phyloP scores from a whole-genome alignment of 352 stramenopile species.

The Aphanomyces astaci region DNA sequence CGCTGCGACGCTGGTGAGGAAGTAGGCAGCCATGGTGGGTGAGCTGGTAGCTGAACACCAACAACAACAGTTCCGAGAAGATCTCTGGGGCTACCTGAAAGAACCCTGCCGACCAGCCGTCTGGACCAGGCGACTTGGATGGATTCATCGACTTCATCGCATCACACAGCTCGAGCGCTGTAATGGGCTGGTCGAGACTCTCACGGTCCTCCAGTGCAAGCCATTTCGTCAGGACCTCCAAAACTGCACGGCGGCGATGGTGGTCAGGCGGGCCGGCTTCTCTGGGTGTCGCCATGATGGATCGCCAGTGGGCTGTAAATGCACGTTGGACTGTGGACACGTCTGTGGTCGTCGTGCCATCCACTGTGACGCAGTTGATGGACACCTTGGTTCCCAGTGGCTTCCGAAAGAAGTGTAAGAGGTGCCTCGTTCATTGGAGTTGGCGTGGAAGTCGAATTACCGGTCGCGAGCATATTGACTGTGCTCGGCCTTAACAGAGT shows the following conservation, averaged over 20 bases:
- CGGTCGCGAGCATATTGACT: neutral
- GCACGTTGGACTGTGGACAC: neutral
- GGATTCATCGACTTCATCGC: slow-evolving; percentile 7
- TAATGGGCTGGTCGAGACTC: neutral
- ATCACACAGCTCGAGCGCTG: too few species aligned
- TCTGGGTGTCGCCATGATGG: neutral
- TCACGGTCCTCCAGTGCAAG: neutral
- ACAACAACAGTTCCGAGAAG: too few species aligned
- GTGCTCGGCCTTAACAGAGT: neutral
- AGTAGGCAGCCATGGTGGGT: slow-evolving; percentile 22
- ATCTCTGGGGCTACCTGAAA: slow-evolving; percentile 24
- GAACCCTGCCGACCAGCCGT: slow-evolving; percentile 27
- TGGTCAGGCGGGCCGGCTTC: neutral
- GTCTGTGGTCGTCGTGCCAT: neutral
- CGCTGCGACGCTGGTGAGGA: slow-evolving; percentile 23
- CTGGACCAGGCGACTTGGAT: neutral
- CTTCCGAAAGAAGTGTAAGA: too few species aligned
- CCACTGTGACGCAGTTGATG: too few species aligned
- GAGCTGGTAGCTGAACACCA: slow-evolving; percentile 26
- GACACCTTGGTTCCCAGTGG: too few species aligned
- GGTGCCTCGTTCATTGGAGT: too few species aligned
- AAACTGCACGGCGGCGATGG: neutral
- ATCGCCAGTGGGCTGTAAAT: neutral
- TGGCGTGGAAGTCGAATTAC: slow-evolving; percentile 1
- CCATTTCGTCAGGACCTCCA: neutral